Conservation (phyloP, 768 basidiomycete species). For the Galerina marginata region DNA sequence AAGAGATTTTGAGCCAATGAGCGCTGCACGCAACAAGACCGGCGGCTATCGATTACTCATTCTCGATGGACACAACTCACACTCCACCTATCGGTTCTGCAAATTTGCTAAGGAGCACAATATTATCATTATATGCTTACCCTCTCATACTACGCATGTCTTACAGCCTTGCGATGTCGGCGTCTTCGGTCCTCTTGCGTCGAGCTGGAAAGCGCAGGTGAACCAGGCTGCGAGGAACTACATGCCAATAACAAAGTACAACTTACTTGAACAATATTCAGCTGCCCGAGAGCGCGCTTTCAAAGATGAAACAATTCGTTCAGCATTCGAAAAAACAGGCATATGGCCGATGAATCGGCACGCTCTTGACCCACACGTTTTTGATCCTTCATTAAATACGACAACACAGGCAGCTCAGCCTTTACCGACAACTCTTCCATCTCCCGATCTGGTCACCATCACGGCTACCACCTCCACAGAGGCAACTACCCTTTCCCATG, state of each 20-base stretch:
- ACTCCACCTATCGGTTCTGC: constrained; percentile 38
- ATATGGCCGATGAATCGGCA: constrained; percentile 33
- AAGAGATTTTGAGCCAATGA: constrained; percentile 37
- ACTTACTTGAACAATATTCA: constrained; percentile 31
- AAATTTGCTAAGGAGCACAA: constrained; percentile 27
- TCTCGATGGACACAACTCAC: constrained; percentile 44
- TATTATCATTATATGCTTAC: constrained; percentile 41
- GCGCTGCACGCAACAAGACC: constrained; percentile 17
- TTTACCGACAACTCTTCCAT: constrained; percentile 18
- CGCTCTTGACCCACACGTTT: constrained; percentile 23
- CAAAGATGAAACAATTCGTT: constrained; percentile 30
- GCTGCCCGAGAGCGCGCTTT: constrained; percentile 27
- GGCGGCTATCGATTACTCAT: constrained; percentile 35
- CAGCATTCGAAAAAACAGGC: constrained; percentile 35
- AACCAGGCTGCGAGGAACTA: constrained; percentile 12
- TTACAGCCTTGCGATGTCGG: constrained; percentile 42
- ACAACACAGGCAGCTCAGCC: constrained; percentile 30
- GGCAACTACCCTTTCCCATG: background rate
- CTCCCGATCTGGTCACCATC: too few relatives aligned
- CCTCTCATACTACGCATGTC: constrained; percentile 42
- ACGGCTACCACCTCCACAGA: background rate
- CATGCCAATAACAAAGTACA: constrained; percentile 33
- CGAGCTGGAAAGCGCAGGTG: constrained; percentile 34
- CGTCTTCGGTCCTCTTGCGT: constrained; percentile 41
- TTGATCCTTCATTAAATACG: constrained; percentile 31